phyloP scores from a whole-genome alignment of 495 filamentous ascomycete species.

The Penicillium argentinense region DNA sequence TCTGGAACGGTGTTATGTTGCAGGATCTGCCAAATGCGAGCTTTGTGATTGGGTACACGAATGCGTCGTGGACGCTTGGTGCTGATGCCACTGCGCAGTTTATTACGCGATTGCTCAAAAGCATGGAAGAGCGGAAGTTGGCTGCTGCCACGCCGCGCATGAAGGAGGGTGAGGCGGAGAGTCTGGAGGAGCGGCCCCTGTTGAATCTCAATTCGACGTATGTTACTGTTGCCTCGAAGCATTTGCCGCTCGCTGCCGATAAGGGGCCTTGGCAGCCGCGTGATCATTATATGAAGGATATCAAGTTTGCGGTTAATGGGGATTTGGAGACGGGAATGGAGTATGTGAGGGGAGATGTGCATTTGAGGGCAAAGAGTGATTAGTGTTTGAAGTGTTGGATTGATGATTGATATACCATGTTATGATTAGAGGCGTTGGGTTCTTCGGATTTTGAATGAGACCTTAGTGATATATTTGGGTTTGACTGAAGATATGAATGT shows the following conservation, averaged over 20 bases:
- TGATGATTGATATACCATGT: conserved; percentile 5
- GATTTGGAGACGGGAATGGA: conserved; percentile 41
- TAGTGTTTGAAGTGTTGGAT: not conserved
- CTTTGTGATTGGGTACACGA: conserved; percentile 58
- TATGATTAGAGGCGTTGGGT: conserved; percentile 1
- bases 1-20: conserved; percentile 63
- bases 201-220: conserved; percentile 54
- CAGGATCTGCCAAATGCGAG: conserved; percentile 58
- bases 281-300: conserved; percentile 54
- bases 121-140: conserved; percentile 38
- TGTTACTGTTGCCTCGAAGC: conserved; percentile 36
- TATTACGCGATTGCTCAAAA: conserved; percentile 43
- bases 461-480: no score
- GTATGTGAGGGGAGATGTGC: conserved; percentile 27
- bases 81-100: conserved; percentile 54
- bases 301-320: conserved; percentile 48
- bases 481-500: no score
- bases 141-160: conserved; percentile 40
- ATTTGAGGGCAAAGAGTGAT: conserved; percentile 23
- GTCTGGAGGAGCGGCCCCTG: conserved; percentile 34
- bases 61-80: conserved; percentile 60
- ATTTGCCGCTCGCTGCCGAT: conserved; percentile 46
- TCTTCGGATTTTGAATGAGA: conserved; percentile 9
- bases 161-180: conserved; percentile 28
- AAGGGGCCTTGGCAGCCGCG: conserved; percentile 55